These are phyloP conservation scores for Neurospora intermedia DNA, from an alignment of 495 filamentous ascomycete genomes.

Conservation along the genomic window DNA sequence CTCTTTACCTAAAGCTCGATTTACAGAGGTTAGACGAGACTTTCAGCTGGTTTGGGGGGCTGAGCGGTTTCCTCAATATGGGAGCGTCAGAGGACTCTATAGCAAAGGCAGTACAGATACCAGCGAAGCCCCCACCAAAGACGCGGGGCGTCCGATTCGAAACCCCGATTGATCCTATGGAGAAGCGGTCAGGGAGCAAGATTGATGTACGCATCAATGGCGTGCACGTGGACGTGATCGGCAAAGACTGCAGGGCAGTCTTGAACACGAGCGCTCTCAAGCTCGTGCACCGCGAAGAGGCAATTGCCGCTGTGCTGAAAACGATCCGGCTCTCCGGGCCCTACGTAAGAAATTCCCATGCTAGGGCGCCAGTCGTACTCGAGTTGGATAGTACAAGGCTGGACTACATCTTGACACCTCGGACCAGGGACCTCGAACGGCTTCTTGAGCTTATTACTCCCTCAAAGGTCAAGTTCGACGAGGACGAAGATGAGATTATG, in stretches of 20 bases:
- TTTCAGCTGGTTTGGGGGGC: conserved; percentile 77
- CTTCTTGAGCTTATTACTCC: conserved; percentile 82
- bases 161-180: conserved; percentile 35
- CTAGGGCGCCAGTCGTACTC: conserved; percentile 38
- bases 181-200: conserved; percentile 49
- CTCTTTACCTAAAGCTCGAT: conserved; percentile 67
- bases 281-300: conserved; percentile 58
- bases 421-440: conserved; percentile 68
- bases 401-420: conserved; percentile 64
- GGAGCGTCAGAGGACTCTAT: conserved; percentile 55
- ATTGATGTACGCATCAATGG: conserved; percentile 69
- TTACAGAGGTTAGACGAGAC: conserved; percentile 76
- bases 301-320: conserved; percentile 60
- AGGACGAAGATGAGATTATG: conserved; percentile 82
- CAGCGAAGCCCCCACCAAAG: conserved; percentile 26
- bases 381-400: conserved; percentile 54
- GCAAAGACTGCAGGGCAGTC: conserved; percentile 62
- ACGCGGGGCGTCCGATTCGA: conserved; percentile 69
- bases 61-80: conserved; percentile 84
- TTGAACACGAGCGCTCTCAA: conserved; percentile 73
- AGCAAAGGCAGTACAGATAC: conserved; percentile 32
- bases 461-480: conserved; percentile 82
- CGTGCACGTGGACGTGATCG: conserved; percentile 57
- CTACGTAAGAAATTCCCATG: conserved; percentile 35
- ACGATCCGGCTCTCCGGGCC: conserved; percentile 66